phyloP scores from a whole-genome alignment of 768 basidiomycete species.

The Collybia nuda region DNA sequence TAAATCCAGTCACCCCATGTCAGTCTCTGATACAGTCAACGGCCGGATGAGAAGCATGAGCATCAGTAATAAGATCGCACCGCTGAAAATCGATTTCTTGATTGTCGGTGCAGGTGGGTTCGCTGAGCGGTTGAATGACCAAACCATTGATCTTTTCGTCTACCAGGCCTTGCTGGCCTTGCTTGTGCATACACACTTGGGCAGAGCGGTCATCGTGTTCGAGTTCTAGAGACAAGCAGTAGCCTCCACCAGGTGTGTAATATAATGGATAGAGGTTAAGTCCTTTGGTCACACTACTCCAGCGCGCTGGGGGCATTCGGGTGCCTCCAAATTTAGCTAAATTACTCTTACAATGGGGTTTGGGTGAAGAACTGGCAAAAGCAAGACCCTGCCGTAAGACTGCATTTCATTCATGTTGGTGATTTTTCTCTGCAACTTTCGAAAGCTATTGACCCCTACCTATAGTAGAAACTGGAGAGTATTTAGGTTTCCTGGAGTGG shows the following conservation, averaged over 20 bases:
- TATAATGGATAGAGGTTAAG: background rate
- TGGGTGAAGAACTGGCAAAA: conserved; percentile 37
- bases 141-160: background rate
- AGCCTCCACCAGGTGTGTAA: conserved; percentile 30
- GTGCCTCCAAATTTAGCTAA: conserved; percentile 55
- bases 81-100: conserved; percentile 37
- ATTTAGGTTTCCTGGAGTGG: conserved; percentile 46
- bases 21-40: background rate
- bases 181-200: conserved; percentile 49
- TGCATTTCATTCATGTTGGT: conserved; percentile 34
- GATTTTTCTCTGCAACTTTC: background rate
- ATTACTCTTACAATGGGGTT: conserved; percentile 50
- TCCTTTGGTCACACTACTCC: background rate
- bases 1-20: background rate
- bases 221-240: conserved; percentile 41
- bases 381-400: conserved; percentile 31
- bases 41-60: conserved; percentile 8
- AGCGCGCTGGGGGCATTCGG: conserved; percentile 41
- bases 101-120: conserved; percentile 46
- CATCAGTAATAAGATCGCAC: conserved; percentile 19
- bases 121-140: background rate
- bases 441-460: background rate
- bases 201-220: conserved; percentile 48
- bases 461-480: conserved; percentile 43
- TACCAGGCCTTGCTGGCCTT: conserved; percentile 43